Evolutionary conservation across 192 early-diverging fungal genomes (phyloP).

Genomic region (Allomyces arbusculus): DNA sequence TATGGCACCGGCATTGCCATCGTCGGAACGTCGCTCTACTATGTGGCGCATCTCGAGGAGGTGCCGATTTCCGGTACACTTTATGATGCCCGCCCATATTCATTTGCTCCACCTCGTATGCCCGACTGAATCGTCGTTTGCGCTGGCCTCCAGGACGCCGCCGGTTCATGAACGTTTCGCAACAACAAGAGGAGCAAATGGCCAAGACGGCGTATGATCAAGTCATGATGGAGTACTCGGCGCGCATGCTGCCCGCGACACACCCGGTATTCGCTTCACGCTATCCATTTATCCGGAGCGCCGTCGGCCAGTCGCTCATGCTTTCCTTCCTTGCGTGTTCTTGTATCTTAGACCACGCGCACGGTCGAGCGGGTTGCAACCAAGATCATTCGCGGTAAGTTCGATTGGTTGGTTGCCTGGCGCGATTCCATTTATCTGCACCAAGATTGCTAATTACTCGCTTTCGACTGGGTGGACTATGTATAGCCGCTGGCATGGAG

Average conservation of each 20-base stretch:
- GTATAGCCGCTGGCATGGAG: constrained; percentile 48
- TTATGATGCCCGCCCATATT: too few species aligned
- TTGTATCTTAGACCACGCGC: too few species aligned
- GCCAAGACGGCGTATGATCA: constrained; percentile 48
- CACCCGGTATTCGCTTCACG: constrained; percentile 30
- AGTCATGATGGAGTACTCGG: constrained; percentile 39
- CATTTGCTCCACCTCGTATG: too few species aligned
- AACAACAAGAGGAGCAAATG: constrained; percentile 35
- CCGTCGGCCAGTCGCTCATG: too few species aligned
- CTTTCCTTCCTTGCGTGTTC: too few species aligned
- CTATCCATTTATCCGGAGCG: background rate
- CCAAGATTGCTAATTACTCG: too few species aligned
- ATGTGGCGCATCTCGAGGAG: background rate
- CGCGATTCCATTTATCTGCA: too few species aligned
- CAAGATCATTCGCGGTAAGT: too few species aligned
- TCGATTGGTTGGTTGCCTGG: too few species aligned
- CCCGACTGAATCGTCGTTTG: too few species aligned
- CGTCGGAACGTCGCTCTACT: background rate
- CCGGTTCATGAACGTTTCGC: constrained; percentile 46
- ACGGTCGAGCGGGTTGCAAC: too few species aligned
- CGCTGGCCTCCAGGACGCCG: background rate
- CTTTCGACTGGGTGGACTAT: constrained; percentile 19
- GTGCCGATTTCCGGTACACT: background rate
- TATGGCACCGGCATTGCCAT: background rate
- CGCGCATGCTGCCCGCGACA: constrained; percentile 42